Evolutionary conservation across 805 yeast genomes (phyloP).

Genomic region (Barnettozyma wickerhamii): DNA sequence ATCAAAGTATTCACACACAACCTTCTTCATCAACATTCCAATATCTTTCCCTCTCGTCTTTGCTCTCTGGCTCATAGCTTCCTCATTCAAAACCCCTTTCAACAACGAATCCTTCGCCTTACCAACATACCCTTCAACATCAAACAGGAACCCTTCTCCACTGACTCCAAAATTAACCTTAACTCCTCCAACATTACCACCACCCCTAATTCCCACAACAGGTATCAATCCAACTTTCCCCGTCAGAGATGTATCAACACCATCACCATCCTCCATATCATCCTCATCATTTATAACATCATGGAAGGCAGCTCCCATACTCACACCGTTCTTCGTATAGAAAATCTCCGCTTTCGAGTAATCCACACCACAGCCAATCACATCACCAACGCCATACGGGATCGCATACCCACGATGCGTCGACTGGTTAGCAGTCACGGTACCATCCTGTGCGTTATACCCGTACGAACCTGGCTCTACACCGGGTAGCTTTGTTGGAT

Average conservation of each 20-base stretch:
- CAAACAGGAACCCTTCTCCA: constrained; percentile 51
- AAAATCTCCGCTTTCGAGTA: constrained; percentile 59
- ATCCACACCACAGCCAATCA: constrained; percentile 82
- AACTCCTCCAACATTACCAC: constrained; percentile 27
- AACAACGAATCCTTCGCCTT: constrained; percentile 37
- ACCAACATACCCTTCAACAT: constrained; percentile 50
- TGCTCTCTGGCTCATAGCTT: background rate
- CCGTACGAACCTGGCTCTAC: constrained; percentile 46
- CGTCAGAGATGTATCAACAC: background rate
- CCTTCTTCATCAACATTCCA: constrained; percentile 27
- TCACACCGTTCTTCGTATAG: constrained; percentile 77
- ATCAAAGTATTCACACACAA: constrained; percentile 47
- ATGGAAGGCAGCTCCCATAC: constrained; percentile 49
- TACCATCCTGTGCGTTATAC: constrained; percentile 50
- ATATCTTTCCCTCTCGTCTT: constrained; percentile 13
- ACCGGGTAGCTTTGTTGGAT: constrained; percentile 40
- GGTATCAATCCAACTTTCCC: constrained; percentile 42
- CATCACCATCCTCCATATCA: too few species aligned
- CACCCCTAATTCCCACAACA: constrained; percentile 35
- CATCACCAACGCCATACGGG: constrained; percentile 52
- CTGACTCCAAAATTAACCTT: constrained; percentile 41
- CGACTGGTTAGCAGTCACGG: constrained; percentile 34
- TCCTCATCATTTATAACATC: constrained; percentile 26
- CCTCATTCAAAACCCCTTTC: constrained; percentile 23
- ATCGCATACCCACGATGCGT: constrained; percentile 37